A percentile compares a stretch with the other conserved stretches of the same genome.
phyloP scores from a whole-genome alignment of 495 filamentous ascomycete species.

The Echria macrotheca region DNA sequence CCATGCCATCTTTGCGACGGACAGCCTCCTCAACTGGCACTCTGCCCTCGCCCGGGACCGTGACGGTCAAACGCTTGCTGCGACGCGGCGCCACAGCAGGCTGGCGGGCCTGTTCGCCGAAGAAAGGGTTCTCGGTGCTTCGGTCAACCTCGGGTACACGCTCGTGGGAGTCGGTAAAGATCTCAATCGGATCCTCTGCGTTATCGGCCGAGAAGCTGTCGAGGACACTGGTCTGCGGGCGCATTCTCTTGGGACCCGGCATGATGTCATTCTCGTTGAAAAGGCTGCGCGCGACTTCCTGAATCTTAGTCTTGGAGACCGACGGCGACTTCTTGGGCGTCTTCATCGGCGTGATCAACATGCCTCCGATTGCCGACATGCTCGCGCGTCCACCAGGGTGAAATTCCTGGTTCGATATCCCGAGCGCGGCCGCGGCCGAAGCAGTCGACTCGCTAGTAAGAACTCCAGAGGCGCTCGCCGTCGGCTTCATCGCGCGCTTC shows the following conservation, averaged over 20 bases:
- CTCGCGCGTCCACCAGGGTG: conserved; percentile 2
- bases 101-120: conserved; percentile 33
- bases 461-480: conserved; percentile 36
- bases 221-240: conserved; percentile 55
- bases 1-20: conserved; percentile 67
- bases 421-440: conserved; percentile 32
- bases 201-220: conserved; percentile 58
- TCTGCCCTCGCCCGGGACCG: conserved; percentile 48
- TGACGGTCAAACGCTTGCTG: conserved; percentile 41
- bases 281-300: conserved; percentile 65
- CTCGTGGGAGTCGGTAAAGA: conserved; percentile 87
- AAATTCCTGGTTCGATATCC: conserved; percentile 14
- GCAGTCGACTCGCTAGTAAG: conserved; percentile 31
- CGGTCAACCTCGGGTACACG: conserved; percentile 68
- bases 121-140: conserved; percentile 71
- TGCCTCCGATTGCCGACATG: conserved; percentile 31
- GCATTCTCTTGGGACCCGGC: conserved; percentile 53
- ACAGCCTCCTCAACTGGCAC: conserved; percentile 57
- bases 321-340: conserved; percentile 72
- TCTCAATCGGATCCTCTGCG: conserved; percentile 57
- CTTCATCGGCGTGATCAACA: conserved; percentile 86
- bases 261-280: conserved; percentile 57
- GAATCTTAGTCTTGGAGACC: conserved; percentile 47
- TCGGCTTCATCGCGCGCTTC: conserved; percentile 33
- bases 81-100: conserved; percentile 30